These are phyloP conservation scores for Penicillium sp. DNA, from an alignment of 2,329 filamentous ascomycete genomes.

Conservation along the genomic window DNA sequence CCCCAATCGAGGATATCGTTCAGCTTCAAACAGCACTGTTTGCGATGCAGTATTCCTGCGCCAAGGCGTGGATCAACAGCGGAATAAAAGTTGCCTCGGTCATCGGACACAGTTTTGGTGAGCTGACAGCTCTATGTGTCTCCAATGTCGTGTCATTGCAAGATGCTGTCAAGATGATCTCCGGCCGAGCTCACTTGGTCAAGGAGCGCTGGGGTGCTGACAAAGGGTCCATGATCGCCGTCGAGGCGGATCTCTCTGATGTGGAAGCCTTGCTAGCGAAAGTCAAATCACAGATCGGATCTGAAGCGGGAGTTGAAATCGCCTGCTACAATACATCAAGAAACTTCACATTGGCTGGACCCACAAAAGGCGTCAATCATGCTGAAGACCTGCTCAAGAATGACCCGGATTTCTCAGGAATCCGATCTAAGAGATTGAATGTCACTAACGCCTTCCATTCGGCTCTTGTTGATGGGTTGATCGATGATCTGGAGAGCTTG, in stretches of 20 bases:
- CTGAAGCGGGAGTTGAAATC: slow-evolving; percentile 33
- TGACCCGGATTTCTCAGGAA: not conserved
- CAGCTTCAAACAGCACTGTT: slow-evolving; percentile 39
- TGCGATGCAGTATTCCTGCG: slow-evolving; percentile 36
- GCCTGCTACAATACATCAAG: slow-evolving; percentile 26
- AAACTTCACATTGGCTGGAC: slow-evolving; percentile 24
- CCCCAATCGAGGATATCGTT: slow-evolving; percentile 19
- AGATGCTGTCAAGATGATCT: not conserved
- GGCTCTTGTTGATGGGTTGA: slow-evolving; percentile 39
- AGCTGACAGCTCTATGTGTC: slow-evolving; percentile 38
- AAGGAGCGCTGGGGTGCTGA: not conserved
- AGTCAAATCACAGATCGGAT: not conserved
- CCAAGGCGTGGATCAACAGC: slow-evolving; percentile 36
- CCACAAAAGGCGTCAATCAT: slow-evolving; percentile 13
- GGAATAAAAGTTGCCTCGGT: slow-evolving; percentile 34
- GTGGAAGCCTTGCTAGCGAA: not conserved
- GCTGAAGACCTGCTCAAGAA: not conserved
- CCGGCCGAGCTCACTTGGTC: not conserved
- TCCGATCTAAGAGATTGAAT: slow-evolving; percentile 41
- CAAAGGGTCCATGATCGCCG: not conserved
- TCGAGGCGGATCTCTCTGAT: not conserved
- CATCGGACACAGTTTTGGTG: slow-evolving; percentile 37
- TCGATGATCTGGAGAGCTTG: not conserved
- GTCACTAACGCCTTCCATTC: slow-evolving; percentile 55
- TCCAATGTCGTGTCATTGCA: slow-evolving; percentile 12